Conservation (phyloP, 352 stramenopile species). For the Phytophthora foliorum region DNA sequence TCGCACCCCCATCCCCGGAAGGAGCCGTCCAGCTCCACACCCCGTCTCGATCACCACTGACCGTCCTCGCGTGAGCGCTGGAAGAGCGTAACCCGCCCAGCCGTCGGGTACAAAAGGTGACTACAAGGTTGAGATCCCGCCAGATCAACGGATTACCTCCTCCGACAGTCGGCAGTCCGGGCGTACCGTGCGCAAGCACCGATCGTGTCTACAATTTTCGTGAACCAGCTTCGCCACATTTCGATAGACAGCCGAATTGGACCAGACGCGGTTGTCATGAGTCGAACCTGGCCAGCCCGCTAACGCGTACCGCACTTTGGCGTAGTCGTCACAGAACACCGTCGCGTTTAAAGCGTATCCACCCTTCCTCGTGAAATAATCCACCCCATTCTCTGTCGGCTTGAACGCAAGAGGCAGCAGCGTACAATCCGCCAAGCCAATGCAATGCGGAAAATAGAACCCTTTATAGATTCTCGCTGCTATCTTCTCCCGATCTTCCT, state of each 20-base stretch:
- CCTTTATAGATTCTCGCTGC: neutral
- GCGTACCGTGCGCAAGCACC: no score
- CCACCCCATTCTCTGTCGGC: neutral
- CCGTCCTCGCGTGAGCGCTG: no score
- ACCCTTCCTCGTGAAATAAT: neutral
- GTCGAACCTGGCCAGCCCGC: neutral
- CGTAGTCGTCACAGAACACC: neutral
- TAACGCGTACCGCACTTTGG: neutral
- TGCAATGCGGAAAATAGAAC: neutral
- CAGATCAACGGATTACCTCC: no score
- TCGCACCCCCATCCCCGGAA: no score
- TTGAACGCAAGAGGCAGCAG: neutral
- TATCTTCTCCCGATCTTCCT: neutral
- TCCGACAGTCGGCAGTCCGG: no score
- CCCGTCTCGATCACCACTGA: no score
- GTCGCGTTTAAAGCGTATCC: neutral
- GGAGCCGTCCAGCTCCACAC: no score
- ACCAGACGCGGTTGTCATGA: neutral
- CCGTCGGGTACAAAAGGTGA: no score
- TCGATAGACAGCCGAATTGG: neutral
- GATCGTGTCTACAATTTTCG: no score
- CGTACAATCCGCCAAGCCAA: neutral
- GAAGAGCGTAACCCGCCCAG: no score
- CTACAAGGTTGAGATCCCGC: no score
- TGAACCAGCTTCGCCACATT: neutral